Percentiles rank a stretch among this genome's conserved stretches.
phyloP scores from a whole-genome alignment of 1,284 basidiomycete genomes.

The Tilletiaria anomala region DNA sequence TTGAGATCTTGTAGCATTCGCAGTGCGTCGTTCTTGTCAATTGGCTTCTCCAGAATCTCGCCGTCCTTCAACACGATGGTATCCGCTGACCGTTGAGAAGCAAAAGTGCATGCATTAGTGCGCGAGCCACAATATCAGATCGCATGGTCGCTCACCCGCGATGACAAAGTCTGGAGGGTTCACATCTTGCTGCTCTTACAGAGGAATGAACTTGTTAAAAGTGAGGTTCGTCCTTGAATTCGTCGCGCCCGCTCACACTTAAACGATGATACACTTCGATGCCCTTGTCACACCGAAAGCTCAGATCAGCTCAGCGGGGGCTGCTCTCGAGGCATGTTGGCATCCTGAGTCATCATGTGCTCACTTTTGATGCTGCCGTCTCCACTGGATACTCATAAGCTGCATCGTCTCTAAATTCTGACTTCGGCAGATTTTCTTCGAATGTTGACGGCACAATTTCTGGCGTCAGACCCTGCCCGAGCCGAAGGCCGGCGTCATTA shows the following conservation, averaged over 20 bases:
- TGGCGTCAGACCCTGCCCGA: conserved; percentile 51
- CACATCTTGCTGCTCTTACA: conserved; percentile 50
- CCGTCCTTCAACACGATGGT: conserved; percentile 31
- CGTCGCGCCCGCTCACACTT: conserved; percentile 8
- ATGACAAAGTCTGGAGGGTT: conserved; percentile 88
- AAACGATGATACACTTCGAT: conserved; percentile 30
- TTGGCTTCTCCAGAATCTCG: conserved; percentile 70
- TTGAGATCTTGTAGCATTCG: conserved; percentile 78
- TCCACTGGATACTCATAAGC: conserved; percentile 79
- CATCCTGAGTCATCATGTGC: not conserved
- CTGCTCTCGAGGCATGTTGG: not conserved
- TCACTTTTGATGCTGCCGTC: conserved; percentile 66
- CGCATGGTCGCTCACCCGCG: conserved; percentile 48
- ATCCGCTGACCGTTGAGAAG: conserved; percentile 13
- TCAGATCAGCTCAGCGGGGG: not conserved
- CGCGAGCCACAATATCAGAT: not conserved
- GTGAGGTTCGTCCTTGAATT: not conserved
- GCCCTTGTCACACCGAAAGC: conserved; percentile 22
- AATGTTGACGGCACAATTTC: conserved; percentile 81
- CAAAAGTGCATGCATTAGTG: not conserved
- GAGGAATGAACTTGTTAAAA: not conserved
- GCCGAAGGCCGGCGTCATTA: not conserved
- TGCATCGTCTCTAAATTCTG: conserved; percentile 54
- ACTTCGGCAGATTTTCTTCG: conserved; percentile 60
- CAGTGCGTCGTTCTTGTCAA: conserved; percentile 63